These are phyloP conservation scores for Xylariaceae sp. DNA, from an alignment of 2,329 filamentous ascomycete genomes.

Conservation along the genomic window DNA sequence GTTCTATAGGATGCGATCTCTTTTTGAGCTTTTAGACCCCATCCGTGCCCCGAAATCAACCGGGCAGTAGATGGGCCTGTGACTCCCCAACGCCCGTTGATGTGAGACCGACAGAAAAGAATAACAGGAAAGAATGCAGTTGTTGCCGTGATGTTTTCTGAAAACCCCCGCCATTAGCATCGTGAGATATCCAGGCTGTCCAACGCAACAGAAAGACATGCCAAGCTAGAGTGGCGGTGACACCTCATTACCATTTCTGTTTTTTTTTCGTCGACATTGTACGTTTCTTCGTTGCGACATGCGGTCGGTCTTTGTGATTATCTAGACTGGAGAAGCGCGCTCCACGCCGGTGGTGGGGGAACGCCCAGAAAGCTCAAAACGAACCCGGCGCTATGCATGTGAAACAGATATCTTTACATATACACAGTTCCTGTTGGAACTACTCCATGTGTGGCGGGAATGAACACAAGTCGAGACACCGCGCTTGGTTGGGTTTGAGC, in stretches of 20 bases:
- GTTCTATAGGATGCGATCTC: constrained; percentile 29
- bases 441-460: constrained; percentile 2
- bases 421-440: constrained; percentile 28
- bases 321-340: constrained; percentile 24
- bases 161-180: constrained; percentile 17
- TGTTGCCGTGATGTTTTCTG: constrained; percentile 4
- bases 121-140: constrained; percentile 8
- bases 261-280: constrained; percentile 17
- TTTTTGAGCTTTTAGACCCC: constrained; percentile 20
- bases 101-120: constrained; percentile 10
- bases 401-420: constrained; percentile 35
- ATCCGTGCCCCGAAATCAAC: constrained; percentile 19
- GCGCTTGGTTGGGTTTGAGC: not conserved
- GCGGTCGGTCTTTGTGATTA: constrained; percentile 16
- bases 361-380: constrained; percentile 22
- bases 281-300: constrained; percentile 18
- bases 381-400: constrained; percentile 40
- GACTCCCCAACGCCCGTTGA: constrained; percentile 17
- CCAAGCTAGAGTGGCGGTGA: constrained; percentile 6
- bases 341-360: constrained; percentile 14
- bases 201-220: constrained; percentile 5
- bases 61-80: constrained; percentile 18
- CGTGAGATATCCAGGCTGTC: constrained; percentile 25
- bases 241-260: constrained; percentile 11
- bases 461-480: not conserved